phyloP scores from a whole-genome alignment of 2,329 filamentous ascomycete species.

The Diaporthe eres region DNA sequence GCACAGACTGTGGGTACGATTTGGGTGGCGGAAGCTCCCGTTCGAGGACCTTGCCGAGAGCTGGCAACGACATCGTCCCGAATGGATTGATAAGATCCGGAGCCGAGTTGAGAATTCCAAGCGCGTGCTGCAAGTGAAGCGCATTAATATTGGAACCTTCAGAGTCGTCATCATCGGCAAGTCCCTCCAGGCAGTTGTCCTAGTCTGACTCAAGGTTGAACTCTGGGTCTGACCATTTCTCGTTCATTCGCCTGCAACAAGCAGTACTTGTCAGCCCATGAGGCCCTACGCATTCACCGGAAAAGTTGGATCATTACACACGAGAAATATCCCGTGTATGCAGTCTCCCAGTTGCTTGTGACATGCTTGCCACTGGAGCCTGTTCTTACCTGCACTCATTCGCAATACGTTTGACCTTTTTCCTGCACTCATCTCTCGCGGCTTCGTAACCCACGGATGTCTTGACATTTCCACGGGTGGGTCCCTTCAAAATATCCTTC shows the following conservation, averaged over 20 bases:
- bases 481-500: conserved; percentile 43
- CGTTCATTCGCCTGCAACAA: conserved; percentile 53
- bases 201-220: conserved; percentile 59
- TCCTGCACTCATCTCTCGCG: conserved; percentile 56
- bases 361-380: accelerated
- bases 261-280: neutral
- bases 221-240: conserved; percentile 60
- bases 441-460: conserved; percentile 58
- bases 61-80: neutral
- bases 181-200: conserved; percentile 55
- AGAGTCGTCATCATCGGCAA: conserved; percentile 32
- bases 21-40: neutral
- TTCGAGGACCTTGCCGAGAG: neutral
- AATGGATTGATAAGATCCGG: neutral
- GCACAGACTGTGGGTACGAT: conserved; percentile 50
- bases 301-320: neutral
- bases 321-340: neutral
- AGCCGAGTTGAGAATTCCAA: neutral
- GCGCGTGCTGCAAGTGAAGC: neutral
- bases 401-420: conserved; percentile 56
- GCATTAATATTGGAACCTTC: neutral
- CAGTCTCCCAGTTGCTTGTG: too few relatives aligned
- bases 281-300: too few relatives aligned
- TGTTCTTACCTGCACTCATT: conserved; percentile 52
- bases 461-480: conserved; percentile 51